Evolutionary conservation across 2,329 filamentous ascomycete species (phyloP), one percentile per base, ranked within the genome.

Genomic region (Aureobasidium sp.): DNA sequence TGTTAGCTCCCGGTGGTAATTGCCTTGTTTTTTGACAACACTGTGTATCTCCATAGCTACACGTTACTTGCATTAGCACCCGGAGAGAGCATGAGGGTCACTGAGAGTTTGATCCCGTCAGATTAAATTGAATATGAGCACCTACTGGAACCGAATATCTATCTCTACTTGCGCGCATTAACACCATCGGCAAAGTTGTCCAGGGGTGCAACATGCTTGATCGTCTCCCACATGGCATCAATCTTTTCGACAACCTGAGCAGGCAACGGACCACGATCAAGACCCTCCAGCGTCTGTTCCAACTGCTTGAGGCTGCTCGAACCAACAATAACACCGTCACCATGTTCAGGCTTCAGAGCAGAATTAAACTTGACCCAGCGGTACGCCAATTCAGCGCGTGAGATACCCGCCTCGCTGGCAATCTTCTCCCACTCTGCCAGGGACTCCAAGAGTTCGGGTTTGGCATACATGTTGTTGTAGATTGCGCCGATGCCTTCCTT

Each of bases 241-340:
- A 75, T 74, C 63, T 63, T 65, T 66, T 70, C 70, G 17, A 68
- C 66, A 11, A 69, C 67, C 45, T 70, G 67, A 15, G 69, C 70
- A 45, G 67, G 69, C 61, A 75, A 55, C 17, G 72, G 70, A 0
- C 72, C 73, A 29, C 67, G 67, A 36, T 68, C 67, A 39, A 76
- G 64, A 1, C 64, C 66, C 1, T 68, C 59, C 17, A 75, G 62
- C 6, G 74, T 75, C 64, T 74, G 63, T 62, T 69, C 61, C 41
- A 74, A 53, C 65, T 76, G 74, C 62, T 68, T 64, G 2, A 67
- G 15, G 7, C 62, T 64, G 20, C 67, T 73, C 17, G 75, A 73
- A 6, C 76, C 77, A 37, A 79, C 70, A 61, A 79, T 76, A 8
- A 79, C 70, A 0, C 67, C 76, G 65, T 79, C 75, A 15, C 73